phyloP scores from a whole-genome alignment of 148 eudicot genomes.

The Heliosperma pusillum region DNA sequence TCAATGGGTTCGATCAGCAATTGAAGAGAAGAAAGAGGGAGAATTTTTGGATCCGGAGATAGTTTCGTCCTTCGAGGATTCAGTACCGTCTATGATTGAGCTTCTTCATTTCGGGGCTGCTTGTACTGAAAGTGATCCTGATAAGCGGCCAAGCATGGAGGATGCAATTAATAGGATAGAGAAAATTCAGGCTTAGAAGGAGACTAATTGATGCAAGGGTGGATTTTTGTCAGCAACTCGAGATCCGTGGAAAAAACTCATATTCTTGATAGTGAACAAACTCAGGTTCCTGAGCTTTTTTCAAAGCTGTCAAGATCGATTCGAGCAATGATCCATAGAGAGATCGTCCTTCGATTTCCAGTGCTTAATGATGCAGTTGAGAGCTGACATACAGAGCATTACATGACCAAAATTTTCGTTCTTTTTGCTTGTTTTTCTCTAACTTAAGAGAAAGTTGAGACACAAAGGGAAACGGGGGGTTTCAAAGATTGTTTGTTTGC shows the following conservation, averaged over 20 bases:
- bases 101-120: conserved; percentile 52
- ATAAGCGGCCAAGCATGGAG: conserved; percentile 46
- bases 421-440: conserved; percentile 10
- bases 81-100: conserved; percentile 45
- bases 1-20: conserved; percentile 53
- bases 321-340: conserved; percentile 4
- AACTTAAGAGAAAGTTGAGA: neutral
- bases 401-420: neutral
- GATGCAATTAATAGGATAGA: conserved; percentile 58
- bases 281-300: conserved; percentile 2
- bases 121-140: conserved; percentile 51
- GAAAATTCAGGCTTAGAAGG: conserved; percentile 41
- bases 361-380: conserved; percentile 11
- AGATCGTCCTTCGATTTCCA: neutral
- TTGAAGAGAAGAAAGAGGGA: conserved; percentile 43
- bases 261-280: neutral
- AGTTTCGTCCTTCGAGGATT: conserved; percentile 14
- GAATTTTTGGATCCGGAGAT: conserved; percentile 76
- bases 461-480: neutral
- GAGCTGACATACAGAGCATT: conserved; percentile 20
- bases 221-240: conserved; percentile 10
- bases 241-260: neutral
- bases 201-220: neutral
- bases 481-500: conserved; percentile 5
- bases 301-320: conserved; percentile 4